A percentile compares a stretch with the other conserved stretches of the same genome.
These are phyloP conservation scores for Dipodascus geniculatus DNA, from an alignment of 805 yeast genomes.

Conservation along the genomic window DNA sequence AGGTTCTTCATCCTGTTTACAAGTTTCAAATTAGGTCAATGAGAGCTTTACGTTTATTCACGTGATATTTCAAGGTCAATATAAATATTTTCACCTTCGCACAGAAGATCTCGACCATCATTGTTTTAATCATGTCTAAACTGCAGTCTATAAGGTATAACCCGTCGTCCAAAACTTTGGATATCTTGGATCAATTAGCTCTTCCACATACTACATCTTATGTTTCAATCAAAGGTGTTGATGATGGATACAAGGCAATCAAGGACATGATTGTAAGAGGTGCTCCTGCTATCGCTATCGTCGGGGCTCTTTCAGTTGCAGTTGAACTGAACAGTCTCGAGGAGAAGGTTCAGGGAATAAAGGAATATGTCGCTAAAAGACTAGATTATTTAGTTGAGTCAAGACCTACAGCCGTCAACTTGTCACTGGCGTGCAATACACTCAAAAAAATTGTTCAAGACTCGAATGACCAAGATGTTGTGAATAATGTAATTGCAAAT, in stretches of 20 bases:
- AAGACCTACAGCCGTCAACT: constrained; percentile 93
- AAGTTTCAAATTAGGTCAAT: too few relatives aligned
- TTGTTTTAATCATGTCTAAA: constrained; percentile 12
- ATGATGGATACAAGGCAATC: constrained; percentile 76
- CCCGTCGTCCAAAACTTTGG: constrained; percentile 33
- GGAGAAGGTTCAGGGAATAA: constrained; percentile 18
- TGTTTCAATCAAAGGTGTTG: constrained; percentile 46
- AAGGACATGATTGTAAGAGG: constrained; percentile 91
- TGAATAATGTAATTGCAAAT: constrained; percentile 24
- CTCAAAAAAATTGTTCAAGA: constrained; percentile 29
- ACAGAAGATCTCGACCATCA: neutral
- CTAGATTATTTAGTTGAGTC: constrained; percentile 61
- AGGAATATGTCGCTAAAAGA: constrained; percentile 30
- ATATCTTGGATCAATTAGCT: constrained; percentile 67
- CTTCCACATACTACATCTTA: constrained; percentile 74
- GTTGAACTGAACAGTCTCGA: constrained; percentile 43
- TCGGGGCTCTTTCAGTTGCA: constrained; percentile 74
- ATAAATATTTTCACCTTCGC: neutral
- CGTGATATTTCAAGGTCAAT: neutral
- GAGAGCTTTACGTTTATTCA: neutral
- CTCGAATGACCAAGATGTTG: constrained; percentile 19
- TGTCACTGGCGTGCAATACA: constrained; percentile 59
- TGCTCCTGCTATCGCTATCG: constrained; percentile 97
- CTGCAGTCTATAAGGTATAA: constrained; percentile 62
- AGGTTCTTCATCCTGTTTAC: too few relatives aligned